A percentile compares a stretch with the other conserved stretches of the same genome.
phyloP scores from a whole-genome alignment of 352 stramenopile species.

The Pilasporangium apinafurcum region DNA sequence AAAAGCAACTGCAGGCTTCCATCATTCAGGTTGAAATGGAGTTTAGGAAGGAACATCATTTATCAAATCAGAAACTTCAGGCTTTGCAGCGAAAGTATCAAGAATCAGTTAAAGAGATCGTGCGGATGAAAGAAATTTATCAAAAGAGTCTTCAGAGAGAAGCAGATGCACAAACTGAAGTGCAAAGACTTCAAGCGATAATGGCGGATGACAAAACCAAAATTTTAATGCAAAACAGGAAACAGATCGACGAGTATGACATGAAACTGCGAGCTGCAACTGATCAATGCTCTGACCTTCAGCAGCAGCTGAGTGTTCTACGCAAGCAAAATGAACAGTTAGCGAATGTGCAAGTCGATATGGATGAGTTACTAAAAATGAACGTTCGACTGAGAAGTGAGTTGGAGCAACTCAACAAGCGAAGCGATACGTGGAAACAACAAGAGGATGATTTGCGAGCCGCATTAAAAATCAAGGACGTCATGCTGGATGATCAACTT shows the following conservation, averaged over 20 bases:
- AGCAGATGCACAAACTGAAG: constrained; percentile 23
- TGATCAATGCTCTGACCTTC: constrained; percentile 14
- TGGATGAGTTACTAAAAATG: constrained; percentile 14
- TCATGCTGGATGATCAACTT: constrained; percentile 62
- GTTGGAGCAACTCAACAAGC: constrained; percentile 12
- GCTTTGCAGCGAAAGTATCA: constrained; percentile 39
- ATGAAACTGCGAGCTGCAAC: constrained; percentile 20
- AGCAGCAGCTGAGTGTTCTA: constrained; percentile 20
- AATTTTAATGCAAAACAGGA: constrained; percentile 33
- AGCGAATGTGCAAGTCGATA: constrained; percentile 9
- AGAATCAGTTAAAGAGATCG: constrained; percentile 21
- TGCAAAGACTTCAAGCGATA: constrained; percentile 33
- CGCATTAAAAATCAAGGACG: constrained; percentile 61
- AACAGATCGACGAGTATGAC: constrained; percentile 35
- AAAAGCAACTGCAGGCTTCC: constrained; percentile 44
- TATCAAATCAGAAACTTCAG: constrained; percentile 34
- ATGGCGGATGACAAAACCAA: constrained; percentile 46
- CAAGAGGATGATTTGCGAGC: constrained; percentile 48
- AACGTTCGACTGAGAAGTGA: constrained; percentile 14
- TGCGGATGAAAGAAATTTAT: constrained; percentile 36
- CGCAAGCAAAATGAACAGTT: constrained; percentile 13
- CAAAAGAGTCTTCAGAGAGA: constrained; percentile 45
- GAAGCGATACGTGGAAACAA: constrained; percentile 17
- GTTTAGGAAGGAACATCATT: constrained; percentile 56
- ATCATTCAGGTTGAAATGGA: constrained; percentile 65